Evolutionary conservation across 208 protist species (phyloP).

Genomic region (Trypanosomatidae sp.): DNA sequence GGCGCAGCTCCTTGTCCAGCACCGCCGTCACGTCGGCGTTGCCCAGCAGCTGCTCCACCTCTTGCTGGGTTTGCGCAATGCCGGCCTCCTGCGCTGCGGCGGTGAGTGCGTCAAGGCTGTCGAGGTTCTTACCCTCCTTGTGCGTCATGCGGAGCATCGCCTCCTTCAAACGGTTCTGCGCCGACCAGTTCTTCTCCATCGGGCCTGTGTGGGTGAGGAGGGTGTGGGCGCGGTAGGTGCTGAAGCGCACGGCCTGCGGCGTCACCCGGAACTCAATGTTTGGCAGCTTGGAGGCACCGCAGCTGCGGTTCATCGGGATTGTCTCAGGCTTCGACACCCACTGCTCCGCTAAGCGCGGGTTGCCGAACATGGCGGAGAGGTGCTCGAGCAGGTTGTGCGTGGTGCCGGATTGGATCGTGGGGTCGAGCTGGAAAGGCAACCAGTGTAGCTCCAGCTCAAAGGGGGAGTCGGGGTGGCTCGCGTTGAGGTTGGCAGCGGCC

Average conservation of each 20-base stretch:
- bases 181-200: constrained; percentile 22
- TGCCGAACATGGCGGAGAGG: constrained; percentile 9
- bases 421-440: constrained; percentile 30
- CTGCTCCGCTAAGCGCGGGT: too few species aligned
- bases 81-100: too few species aligned
- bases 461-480: too few species aligned
- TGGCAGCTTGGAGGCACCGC: constrained; percentile 19
- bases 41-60: too few species aligned
- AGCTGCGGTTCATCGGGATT: constrained; percentile 47
- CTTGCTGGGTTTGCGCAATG: too few species aligned
- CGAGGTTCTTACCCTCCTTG: too few species aligned
- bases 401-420: constrained; percentile 14
- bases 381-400: constrained; percentile 16
- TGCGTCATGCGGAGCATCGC: constrained; percentile 47
- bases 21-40: too few species aligned
- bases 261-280: constrained; percentile 30
- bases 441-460: too few species aligned
- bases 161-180: constrained; percentile 42
- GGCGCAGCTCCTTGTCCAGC: too few species aligned
- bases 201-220: constrained; percentile 35
- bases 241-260: constrained; percentile 19
- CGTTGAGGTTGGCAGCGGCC: too few species aligned
- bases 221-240: constrained; percentile 38
- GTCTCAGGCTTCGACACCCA: too few species aligned
- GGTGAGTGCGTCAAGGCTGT: too few species aligned